Evolutionary conservation across 345 rosid species (phyloP).

Genomic region (Hirschfeldia incana): DNA sequence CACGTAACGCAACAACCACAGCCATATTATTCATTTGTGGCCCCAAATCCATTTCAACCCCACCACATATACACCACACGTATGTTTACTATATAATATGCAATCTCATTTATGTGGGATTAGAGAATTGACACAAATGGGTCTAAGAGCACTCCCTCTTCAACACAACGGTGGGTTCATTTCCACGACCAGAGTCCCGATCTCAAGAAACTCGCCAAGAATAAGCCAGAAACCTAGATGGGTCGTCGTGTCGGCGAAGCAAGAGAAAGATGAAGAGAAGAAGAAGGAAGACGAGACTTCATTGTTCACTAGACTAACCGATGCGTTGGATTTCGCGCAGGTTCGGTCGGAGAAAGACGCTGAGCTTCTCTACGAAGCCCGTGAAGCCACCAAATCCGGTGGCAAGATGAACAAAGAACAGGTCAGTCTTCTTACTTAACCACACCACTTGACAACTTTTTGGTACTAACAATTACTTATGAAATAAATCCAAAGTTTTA

Average conservation of each 20-base stretch:
- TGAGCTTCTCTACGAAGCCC: conserved; percentile 71
- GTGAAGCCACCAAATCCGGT: conserved; percentile 71
- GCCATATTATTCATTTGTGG: conserved; percentile 31
- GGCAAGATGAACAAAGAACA: conserved; percentile 68
- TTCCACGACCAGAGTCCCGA: conserved; percentile 20
- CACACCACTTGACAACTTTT: background rate
- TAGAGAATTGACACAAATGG: conserved; percentile 10
- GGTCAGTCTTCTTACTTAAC: conserved; percentile 34
- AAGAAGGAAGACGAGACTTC: conserved; percentile 58
- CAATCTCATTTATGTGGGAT: background rate
- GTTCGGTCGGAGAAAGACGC: conserved; percentile 82
- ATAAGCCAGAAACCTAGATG: conserved; percentile 33
- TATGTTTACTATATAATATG: background rate
- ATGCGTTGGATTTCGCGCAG: conserved; percentile 82
- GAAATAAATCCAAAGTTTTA: background rate
- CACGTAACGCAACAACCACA: conserved; percentile 37
- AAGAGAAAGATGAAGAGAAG: conserved; percentile 39
- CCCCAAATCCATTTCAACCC: background rate
- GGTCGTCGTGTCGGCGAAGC: conserved; percentile 37
- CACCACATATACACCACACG: conserved; percentile 21
- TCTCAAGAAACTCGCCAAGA: conserved; percentile 31
- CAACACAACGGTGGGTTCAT: conserved; percentile 30
- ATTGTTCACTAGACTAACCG: conserved; percentile 61
- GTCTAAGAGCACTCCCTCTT: conserved; percentile 36
- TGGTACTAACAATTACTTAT: background rate